These are phyloP conservation scores for Eucalyptus pumila DNA, from an alignment of 345 rosid species.

Conservation along the genomic window DNA sequence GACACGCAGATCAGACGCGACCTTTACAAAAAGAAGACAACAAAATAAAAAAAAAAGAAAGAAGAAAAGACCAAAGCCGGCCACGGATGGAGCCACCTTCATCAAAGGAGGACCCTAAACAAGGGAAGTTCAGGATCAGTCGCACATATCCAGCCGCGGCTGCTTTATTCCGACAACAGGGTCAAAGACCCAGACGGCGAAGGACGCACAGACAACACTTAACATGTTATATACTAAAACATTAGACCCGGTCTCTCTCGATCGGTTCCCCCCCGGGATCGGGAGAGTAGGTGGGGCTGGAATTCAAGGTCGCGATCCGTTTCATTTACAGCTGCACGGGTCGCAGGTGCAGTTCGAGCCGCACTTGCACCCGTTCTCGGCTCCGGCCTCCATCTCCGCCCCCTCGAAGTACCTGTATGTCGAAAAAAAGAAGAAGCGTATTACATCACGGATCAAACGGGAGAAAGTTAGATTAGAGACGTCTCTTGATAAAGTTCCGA, in stretches of 20 bases:
- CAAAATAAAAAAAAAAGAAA: not conserved
- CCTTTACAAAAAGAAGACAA: not conserved
- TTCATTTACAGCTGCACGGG: conserved; percentile 85
- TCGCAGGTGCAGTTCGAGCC: conserved; percentile 69
- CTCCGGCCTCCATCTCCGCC: conserved; percentile 26
- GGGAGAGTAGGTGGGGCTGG: not conserved
- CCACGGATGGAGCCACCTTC: not conserved
- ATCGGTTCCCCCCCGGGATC: not conserved
- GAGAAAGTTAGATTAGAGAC: not conserved
- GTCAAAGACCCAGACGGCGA: not conserved
- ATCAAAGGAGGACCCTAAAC: not conserved
- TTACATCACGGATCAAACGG: not conserved
- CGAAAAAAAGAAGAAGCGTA: too few relatives aligned
- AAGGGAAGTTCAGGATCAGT: not conserved
- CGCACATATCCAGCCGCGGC: not conserved
- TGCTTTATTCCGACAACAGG: not conserved
- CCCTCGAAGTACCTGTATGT: conserved; percentile 27
- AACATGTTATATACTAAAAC: not conserved
- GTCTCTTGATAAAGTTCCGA: not conserved
- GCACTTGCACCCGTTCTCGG: conserved; percentile 87
- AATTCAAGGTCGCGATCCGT: not conserved
- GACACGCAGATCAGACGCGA: not conserved
- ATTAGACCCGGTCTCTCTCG: not conserved
- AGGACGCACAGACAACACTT: not conserved
- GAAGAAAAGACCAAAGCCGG: not conserved